Evolutionary conservation across 2,329 filamentous ascomycete genomes (phyloP).

Genomic region (Trichothecium roseum): DNA sequence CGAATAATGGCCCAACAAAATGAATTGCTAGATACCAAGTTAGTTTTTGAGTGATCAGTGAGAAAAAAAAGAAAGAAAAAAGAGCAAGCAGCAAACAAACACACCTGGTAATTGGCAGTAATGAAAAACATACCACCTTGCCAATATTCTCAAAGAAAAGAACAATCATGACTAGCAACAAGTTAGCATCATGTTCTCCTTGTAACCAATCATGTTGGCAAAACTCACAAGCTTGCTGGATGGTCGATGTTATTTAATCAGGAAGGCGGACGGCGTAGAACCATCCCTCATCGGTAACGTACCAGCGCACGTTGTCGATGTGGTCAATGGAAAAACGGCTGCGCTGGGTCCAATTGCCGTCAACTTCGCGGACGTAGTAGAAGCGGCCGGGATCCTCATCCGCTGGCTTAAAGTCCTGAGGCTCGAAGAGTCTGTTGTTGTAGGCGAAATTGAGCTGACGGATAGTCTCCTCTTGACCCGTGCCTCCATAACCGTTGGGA

Average conservation of each 20-base stretch:
- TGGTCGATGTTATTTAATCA: conserved; percentile 18
- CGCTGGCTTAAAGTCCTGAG: conserved; percentile 53
- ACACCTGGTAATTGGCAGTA: no score
- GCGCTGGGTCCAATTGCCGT: conserved; percentile 49
- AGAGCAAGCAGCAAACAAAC: no score
- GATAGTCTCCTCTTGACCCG: conserved; percentile 32
- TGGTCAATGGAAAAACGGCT: conserved; percentile 50
- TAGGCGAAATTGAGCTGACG: conserved; percentile 39
- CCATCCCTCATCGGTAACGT: conserved; percentile 42
- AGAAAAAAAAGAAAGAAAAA: no score
- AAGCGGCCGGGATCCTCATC: conserved; percentile 49
- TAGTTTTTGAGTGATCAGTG: no score
- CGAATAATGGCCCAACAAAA: no score
- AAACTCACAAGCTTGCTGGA: no score
- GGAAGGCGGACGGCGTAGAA: conserved; percentile 52
- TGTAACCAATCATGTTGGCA: no score
- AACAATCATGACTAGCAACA: no score
- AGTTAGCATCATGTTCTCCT: no score
- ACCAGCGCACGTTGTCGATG: conserved; percentile 48
- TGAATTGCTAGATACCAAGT: no score
- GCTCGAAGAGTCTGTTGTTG: conserved; percentile 39
- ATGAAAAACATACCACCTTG: no score
- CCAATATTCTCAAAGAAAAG: no score
- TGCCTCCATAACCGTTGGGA: conserved; percentile 36
- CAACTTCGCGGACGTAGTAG: conserved; percentile 51